Percentiles rank a stretch among this genome's conserved stretches.
Conservation (phyloP, 805 yeast genomes). For the Candida golubevii region DNA sequence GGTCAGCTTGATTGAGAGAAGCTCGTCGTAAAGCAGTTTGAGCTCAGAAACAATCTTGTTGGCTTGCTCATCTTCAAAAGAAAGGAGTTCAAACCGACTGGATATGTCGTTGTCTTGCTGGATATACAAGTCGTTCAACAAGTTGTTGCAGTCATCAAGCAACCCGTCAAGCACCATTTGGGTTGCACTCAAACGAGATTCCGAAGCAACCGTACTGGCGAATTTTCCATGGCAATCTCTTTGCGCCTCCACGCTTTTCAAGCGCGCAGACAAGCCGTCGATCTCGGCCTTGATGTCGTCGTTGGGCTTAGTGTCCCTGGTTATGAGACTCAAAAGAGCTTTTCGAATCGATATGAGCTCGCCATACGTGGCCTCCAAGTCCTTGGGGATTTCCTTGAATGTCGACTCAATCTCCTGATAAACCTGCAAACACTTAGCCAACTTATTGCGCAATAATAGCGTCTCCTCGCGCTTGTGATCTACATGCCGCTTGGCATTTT, state of each 20-base stretch:
- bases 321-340: conserved; percentile 38
- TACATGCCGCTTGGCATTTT: conserved; percentile 3
- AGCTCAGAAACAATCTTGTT: conserved; percentile 23
- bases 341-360: conserved; percentile 61
- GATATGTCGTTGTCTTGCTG: conserved; percentile 29
- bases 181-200: conserved; percentile 20
- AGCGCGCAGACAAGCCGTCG: conserved; percentile 19
- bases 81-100: conserved; percentile 20
- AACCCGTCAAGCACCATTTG: conserved; percentile 63
- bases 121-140: conserved; percentile 63
- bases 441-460: conserved; percentile 58
- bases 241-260: conserved; percentile 28
- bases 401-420: conserved; percentile 52
- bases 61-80: conserved; percentile 34
- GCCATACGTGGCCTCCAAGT: conserved; percentile 46
- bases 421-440: conserved; percentile 56
- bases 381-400: conserved; percentile 40
- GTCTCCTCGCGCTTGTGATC: conserved; percentile 52
- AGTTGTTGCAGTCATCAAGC: conserved; percentile 76
- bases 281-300: conserved; percentile 13
- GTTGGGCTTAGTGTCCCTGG: conserved; percentile 13
- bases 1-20: conserved; percentile 63
- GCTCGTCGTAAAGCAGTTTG: conserved; percentile 56
- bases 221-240: conserved; percentile 59
- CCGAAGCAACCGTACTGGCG: conserved; percentile 19